A percentile compares a stretch with the other conserved stretches of the same genome.
Conservation (phyloP, 495 filamentous ascomycete genomes). For the Trichoderma virens region DNA sequence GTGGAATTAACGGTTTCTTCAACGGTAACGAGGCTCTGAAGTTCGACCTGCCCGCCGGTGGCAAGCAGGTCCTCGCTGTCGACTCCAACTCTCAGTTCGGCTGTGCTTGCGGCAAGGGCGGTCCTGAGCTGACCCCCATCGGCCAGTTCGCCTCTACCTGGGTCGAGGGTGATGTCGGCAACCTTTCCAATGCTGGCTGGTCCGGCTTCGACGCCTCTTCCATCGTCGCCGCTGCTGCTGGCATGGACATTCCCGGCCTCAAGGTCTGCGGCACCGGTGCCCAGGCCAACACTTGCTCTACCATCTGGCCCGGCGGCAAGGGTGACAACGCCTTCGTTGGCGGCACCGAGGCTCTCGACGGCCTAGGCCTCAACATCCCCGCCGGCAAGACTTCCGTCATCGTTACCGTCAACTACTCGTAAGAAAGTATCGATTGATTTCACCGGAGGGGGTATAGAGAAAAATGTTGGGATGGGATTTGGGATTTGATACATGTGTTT, state of each 20-base stretch:
- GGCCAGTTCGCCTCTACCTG: conserved; percentile 28
- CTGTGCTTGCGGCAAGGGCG: conserved; percentile 23
- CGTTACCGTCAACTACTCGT: conserved; percentile 21
- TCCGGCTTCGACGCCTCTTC: conserved; percentile 32
- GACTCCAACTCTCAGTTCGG: conserved; percentile 28
- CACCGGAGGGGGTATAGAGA: background rate
- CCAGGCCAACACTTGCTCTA: conserved; percentile 21
- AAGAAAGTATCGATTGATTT: conserved; percentile 10
- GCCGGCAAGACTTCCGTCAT: conserved; percentile 15
- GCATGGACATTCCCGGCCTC: conserved; percentile 28
- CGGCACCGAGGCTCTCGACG: conserved; percentile 28
- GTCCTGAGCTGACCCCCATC: conserved; percentile 17
- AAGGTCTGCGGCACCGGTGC: conserved; percentile 15
- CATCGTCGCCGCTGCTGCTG: conserved; percentile 24
- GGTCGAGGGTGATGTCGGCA: conserved; percentile 30
- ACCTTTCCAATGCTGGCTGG: conserved; percentile 28
- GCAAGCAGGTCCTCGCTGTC: conserved; percentile 27
- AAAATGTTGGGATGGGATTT: background rate
- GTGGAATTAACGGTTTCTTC: conserved; percentile 27
- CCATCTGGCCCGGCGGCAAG: conserved; percentile 24
- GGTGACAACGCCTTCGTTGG: conserved; percentile 29
- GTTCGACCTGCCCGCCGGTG: conserved; percentile 27
- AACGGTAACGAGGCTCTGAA: conserved; percentile 19
- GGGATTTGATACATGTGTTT: background rate
- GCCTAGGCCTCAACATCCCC: conserved; percentile 28